Base-by-base conservation (phyloP, 2,329 filamentous ascomycete genomes). In the Diplodia scrobiculata region DNA sequence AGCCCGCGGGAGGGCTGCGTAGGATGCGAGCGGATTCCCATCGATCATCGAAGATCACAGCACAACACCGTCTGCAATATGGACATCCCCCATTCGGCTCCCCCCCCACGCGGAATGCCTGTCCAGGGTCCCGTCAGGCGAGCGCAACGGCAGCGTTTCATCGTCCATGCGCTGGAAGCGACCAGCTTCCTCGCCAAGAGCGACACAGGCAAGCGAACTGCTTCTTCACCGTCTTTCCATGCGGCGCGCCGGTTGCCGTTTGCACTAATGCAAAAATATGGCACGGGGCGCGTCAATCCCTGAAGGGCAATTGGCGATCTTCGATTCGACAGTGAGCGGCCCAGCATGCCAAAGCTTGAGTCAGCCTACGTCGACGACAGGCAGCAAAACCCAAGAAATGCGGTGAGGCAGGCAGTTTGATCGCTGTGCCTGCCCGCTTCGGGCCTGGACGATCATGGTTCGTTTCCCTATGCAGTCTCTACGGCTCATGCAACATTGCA, bases 1-100 rank as follows among this genome's bases (percentile, higher is more conserved):
- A 60, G 48, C 47, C 65, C 47, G 65, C 65, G 55, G 55, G 52
- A 59, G 53, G 52, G 60, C 60, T 63, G 60, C 53, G 45, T 50
- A 62, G 65, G 54, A 60, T 60, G 65, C 27, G 65, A 52, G 21
- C 52, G 55, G 65, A 62, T 45, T 62, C 36, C 47, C 65, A 60
- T 62, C 65, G 65, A 66, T 66, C 65, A 66, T 62, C 65, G 65
- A 66, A 66, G 54, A 66, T 66, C 65, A 53, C 54, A 53, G 55
- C 65, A 66, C 62, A 66, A 66, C 53, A 38, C 53, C 48, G 48
- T 53, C 54, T 60, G 47, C 55, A 62, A 54, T 66, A 62, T 66
- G 63, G 48, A 29, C 54, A 66, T 62, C 65, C 55, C 55, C 55
- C 65, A 53, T 47, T 50, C 52, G 52, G 51, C 63, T 19, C 13